Percentiles rank a stretch among this genome's conserved stretches.
Evolutionary conservation across 2,329 filamentous ascomycete species (phyloP).

Genomic region (Fusarium chuoi): DNA sequence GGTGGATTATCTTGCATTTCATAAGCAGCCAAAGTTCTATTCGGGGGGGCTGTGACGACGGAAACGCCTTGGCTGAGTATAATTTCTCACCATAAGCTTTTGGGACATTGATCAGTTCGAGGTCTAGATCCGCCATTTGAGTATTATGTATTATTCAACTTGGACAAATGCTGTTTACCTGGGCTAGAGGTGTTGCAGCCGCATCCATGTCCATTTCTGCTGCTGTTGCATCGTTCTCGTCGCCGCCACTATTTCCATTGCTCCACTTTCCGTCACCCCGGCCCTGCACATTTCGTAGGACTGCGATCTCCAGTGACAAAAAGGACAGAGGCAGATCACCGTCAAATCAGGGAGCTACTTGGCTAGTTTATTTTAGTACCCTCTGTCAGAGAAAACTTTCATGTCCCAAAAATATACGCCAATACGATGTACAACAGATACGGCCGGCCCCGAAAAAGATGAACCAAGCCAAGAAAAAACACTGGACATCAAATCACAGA

Average conservation of each 20-base stretch:
- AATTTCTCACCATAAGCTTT: slow-evolving; percentile 5
- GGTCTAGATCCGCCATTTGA: not conserved
- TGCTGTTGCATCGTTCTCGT: slow-evolving; percentile 5
- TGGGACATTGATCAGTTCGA: not conserved
- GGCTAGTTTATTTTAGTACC: not conserved
- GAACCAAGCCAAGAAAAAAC: slow-evolving; percentile 30
- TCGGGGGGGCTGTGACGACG: slow-evolving; percentile 12
- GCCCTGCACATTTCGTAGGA: not conserved
- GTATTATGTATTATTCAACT: not conserved
- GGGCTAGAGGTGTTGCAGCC: not conserved
- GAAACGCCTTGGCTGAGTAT: slow-evolving; percentile 28
- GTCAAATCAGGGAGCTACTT: no score
- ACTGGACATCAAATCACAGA: slow-evolving; percentile 33
- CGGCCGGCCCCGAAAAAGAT: slow-evolving; percentile 35
- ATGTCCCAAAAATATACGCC: slow-evolving; percentile 27
- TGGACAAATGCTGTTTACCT: not conserved
- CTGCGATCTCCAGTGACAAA: not conserved
- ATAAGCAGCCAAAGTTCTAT: slow-evolving; percentile 22
- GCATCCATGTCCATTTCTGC: not conserved
- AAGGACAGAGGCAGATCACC: not conserved
- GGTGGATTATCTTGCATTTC: slow-evolving; percentile 15
- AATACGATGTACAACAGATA: slow-evolving; percentile 13
- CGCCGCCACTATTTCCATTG: slow-evolving; percentile 20
- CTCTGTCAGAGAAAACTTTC: slow-evolving; percentile 1
- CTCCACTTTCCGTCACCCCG: slow-evolving; percentile 31